Base-by-base conservation (phyloP, 768 basidiomycete genomes). In the Tulasnella sp. region DNA sequence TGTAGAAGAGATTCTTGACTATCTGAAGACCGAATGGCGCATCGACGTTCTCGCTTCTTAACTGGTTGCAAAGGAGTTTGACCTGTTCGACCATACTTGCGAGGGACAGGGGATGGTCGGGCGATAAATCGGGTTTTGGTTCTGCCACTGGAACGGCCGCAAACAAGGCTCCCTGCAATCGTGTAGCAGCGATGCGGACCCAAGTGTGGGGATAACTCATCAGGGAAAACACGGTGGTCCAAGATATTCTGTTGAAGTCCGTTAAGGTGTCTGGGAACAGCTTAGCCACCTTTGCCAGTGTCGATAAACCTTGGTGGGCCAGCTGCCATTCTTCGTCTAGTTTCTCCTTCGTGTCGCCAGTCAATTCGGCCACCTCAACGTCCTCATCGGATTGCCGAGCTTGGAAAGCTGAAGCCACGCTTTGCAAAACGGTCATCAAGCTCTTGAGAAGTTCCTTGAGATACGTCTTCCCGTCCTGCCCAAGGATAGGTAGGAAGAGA, bases 151-250 rank as follows among this genome's bases (percentile, higher is more conserved):
- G 88, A 16, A 88, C 82, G 3, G 88, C 86, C 6, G 88, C 83
- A 83, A 93, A 95, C 5, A 95, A 85, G 29, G 87, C 81, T 23
- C 94, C 94, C 3, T 98, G 83, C 16, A 95, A 86, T 77, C 94
- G 88, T 78, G 91, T 91, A 1, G 95, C 88, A 0, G 91, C 92
- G 6, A 89, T 90, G 57, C 96, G 91, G 0, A 98, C 95, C 97
- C 96, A 98, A 5, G 94, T 89, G 83, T 99, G 98, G 5, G 96
- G 96, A 85, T 92, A 98, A 2, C 92, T 86, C 3, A 98, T 88
- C 81, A 93, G 91, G 0, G 85, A 81, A 32, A 89, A 85, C 57
- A 98, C 86, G 0, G 86, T 82, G 13, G 84, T 81, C 95, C 96
- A 97, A 1, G 87, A 83, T 0, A 93, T 85, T 77, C 83, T 85